These are phyloP conservation scores for Austroboletus novae-zelandiae DNA, from an alignment of 1,284 basidiomycete genomes.

Conservation along the genomic window DNA sequence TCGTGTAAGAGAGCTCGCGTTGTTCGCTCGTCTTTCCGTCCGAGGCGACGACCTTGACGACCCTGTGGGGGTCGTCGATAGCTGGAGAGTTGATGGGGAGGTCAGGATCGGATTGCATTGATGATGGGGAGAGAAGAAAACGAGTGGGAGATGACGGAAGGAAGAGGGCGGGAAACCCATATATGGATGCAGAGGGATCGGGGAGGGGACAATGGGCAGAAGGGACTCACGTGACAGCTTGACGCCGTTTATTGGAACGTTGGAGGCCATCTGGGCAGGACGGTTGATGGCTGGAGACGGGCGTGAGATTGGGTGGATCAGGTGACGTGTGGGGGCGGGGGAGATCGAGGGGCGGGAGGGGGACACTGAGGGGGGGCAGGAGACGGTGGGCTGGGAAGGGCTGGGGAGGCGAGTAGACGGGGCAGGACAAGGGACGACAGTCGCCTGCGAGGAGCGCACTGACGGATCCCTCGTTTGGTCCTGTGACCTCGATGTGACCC, in stretches of 20 bases:
- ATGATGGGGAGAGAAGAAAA: conserved; percentile 9
- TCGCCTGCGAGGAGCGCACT: conserved; percentile 26
- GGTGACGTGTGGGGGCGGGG: conserved; percentile 10
- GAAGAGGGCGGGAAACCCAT: conserved; percentile 28
- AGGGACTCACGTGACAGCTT: conserved; percentile 80
- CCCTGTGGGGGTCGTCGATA: conserved; percentile 92
- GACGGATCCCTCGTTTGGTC: conserved; percentile 21
- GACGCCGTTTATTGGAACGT: conserved; percentile 87
- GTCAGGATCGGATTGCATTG: conserved; percentile 29
- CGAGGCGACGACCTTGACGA: conserved; percentile 92
- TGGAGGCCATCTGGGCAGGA: conserved; percentile 57
- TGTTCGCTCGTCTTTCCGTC: conserved; percentile 93
- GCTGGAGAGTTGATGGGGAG: conserved; percentile 40
- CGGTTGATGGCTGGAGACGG: conserved; percentile 3
- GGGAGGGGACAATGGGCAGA: conserved; percentile 18
- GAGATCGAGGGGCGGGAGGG: background rate
- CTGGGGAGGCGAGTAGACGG: background rate
- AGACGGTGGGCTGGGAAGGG: background rate
- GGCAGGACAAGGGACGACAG: conserved; percentile 27
- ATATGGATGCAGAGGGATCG: conserved; percentile 33
- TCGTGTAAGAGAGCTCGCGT: conserved; percentile 90
- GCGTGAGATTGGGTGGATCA: conserved; percentile 15
- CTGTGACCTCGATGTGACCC: conserved; percentile 34
- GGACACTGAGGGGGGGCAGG: background rate
- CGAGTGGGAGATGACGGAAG: conserved; percentile 22